These are phyloP conservation scores for Melampsora americana DNA, from an alignment of 1,284 basidiomycete genomes.

Conservation along the genomic window DNA sequence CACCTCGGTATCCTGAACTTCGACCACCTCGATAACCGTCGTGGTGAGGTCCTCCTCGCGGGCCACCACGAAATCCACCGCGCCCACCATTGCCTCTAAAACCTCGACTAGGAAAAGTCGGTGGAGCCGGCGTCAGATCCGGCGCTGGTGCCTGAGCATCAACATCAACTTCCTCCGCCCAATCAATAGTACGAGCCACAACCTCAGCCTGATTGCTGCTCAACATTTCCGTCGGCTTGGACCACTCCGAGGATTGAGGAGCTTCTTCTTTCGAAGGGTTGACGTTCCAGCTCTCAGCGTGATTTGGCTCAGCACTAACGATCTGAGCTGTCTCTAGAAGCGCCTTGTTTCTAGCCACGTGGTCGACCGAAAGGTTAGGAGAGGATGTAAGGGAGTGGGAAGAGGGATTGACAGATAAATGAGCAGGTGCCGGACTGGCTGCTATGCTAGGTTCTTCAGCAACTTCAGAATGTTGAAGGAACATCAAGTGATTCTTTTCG, in stretches of 20 bases:
- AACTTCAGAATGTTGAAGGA: constrained; percentile 44
- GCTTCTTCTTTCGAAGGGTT: constrained; percentile 7
- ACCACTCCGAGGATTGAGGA: constrained; percentile 21
- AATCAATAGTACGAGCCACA: constrained; percentile 39
- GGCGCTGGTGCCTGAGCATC: neutral
- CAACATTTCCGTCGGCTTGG: constrained; percentile 19
- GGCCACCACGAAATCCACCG: neutral
- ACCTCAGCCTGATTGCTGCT: constrained; percentile 27
- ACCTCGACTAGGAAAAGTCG: neutral
- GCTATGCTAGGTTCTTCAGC: neutral
- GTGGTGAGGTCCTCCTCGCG: constrained; percentile 14
- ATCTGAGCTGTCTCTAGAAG: constrained; percentile 37
- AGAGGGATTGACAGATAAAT: neutral
- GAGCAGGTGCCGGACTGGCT: neutral
- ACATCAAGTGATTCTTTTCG: constrained; percentile 31
- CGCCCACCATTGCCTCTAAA: constrained; percentile 6
- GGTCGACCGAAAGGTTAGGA: constrained; percentile 19
- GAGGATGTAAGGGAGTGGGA: constrained; percentile 2
- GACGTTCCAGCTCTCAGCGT: constrained; percentile 7
- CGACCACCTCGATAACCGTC: constrained; percentile 29
- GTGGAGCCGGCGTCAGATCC: constrained; percentile 9
- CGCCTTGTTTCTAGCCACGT: constrained; percentile 37
- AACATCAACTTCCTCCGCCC: constrained; percentile 41
- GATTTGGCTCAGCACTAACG: neutral
- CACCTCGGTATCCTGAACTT: constrained; percentile 32